Base-by-base conservation (phyloP, 2,329 filamentous ascomycete genomes). In the Fusarium pseudocircinatum region DNA sequence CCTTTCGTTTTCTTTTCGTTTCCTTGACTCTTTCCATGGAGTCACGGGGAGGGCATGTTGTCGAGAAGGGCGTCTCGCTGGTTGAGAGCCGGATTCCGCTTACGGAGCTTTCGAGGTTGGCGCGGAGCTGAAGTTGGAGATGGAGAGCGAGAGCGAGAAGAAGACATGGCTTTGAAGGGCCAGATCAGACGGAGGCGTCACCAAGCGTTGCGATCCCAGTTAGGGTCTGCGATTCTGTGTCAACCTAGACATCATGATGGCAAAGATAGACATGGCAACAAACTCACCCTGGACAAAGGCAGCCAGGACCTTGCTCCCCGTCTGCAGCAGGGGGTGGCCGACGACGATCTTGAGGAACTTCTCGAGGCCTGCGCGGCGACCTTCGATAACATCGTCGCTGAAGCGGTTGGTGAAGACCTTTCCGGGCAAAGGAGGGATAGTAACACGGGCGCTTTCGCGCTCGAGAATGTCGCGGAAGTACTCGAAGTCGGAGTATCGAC, bases 361-460 rank as follows among this genome's bases (percentile, higher is more conserved):
- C 86, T 99, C 95, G 75, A 99, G 86, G 2, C 96, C 96, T 77
- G 96, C 94, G 73, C 96, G 88, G 61, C 96, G 88, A 80, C 97
- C 94, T 87, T 98, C 96, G 82, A 99, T 99, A 79, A 99, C 96
- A 82, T 97, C 95, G 85, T 99, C 96, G 79, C 94, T 97, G 86
- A 99, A 99, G 52, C 96, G 91, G 83, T 98, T 98, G 58, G 96
- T 97, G 78, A 98, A 98, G 63, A 99, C 96, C 85, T 98, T 99
- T 58, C 96, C 96, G 0, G 96, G 96, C 73, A 99, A 86, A 10
- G 96, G 96, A 1, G 96, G 96, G 79, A 99, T 99, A 28, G 95
- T 97, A 66, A 99, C 96, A 74, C 96, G 90, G 66, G 95, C 95
- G 78, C 91, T 94, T 85, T 99, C 96, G 77, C 96, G 92, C 89